phyloP scores from a whole-genome alignment of 2,329 filamentous ascomycete genomes.

The Fusarium sp. region DNA sequence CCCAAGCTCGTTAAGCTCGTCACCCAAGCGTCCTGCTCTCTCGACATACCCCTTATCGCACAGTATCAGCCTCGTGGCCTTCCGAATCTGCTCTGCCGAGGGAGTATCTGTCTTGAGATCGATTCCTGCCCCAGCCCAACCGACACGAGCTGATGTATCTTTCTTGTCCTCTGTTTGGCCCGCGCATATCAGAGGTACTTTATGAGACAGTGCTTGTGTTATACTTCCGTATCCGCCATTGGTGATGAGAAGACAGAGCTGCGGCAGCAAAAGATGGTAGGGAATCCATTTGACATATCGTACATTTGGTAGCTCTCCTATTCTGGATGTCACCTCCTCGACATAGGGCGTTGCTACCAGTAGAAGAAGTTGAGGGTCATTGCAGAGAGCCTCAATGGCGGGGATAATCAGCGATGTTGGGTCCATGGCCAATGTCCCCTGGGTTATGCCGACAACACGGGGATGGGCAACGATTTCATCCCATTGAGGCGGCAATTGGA shows the following conservation, averaged over 20 bases:
- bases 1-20: slow-evolving; percentile 46
- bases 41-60: slow-evolving; percentile 35
- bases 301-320: slow-evolving; percentile 44
- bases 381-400: slow-evolving; percentile 49
- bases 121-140: slow-evolving; percentile 50
- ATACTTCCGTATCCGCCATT: slow-evolving; percentile 54
- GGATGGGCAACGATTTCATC: slow-evolving; percentile 43
- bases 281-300: slow-evolving; percentile 51
- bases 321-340: slow-evolving; percentile 40
- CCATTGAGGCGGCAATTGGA: slow-evolving; percentile 50
- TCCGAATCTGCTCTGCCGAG: slow-evolving; percentile 40
- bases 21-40: slow-evolving; percentile 40
- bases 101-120: slow-evolving; percentile 52
- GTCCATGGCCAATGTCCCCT: slow-evolving; percentile 53
- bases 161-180: slow-evolving; percentile 53
- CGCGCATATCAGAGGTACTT: slow-evolving; percentile 51
- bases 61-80: slow-evolving; percentile 45
- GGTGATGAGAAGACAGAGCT: slow-evolving; percentile 50
- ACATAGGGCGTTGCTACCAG: slow-evolving; percentile 50
- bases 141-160: slow-evolving; percentile 51
- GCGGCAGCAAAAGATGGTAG: slow-evolving; percentile 51
- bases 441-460: slow-evolving; percentile 52
- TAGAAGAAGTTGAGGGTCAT: slow-evolving; percentile 45
- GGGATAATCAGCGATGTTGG: slow-evolving; percentile 53
- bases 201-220: slow-evolving; percentile 51